Percentiles rank a stretch among this genome's conserved stretches.
phyloP scores from a whole-genome alignment of 176 grass and related monocot genomes.

The Hyparrhenia diplandra region DNA sequence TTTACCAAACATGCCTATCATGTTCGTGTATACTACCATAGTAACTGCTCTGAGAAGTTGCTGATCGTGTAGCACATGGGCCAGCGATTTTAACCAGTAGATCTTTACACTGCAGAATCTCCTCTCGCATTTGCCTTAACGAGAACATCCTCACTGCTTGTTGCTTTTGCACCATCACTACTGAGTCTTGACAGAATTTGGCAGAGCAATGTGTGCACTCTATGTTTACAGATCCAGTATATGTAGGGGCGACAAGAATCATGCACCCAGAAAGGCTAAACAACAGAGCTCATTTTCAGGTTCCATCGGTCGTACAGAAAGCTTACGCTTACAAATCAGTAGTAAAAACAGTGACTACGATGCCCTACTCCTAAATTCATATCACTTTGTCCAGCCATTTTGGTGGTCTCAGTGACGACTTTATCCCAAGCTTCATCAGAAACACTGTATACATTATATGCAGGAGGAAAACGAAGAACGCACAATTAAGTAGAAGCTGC shows the following conservation, averaged over 20 bases:
- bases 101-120: too few relatives aligned
- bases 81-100: too few relatives aligned
- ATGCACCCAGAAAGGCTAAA: background rate
- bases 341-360: background rate
- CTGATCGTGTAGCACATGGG: too few relatives aligned
- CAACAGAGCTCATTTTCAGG: constrained; percentile 3
- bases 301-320: background rate
- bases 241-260: constrained; percentile 13
- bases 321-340: background rate
- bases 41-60: too few relatives aligned
- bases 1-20: too few relatives aligned
- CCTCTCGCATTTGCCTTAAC: too few relatives aligned
- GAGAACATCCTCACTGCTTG: background rate
- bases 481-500: constrained; percentile 89
- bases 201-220: background rate
- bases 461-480: constrained; percentile 81
- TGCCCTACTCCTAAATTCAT: constrained; percentile 26
- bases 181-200: background rate
- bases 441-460: constrained; percentile 81
- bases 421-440: constrained; percentile 80
- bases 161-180: background rate
- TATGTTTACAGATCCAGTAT: background rate
- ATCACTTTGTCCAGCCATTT: constrained; percentile 66
- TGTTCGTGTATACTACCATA: too few relatives aligned
- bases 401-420: constrained; percentile 57